phyloP scores from a whole-genome alignment of 129 eudicot species.

The Lonicera japonica region DNA sequence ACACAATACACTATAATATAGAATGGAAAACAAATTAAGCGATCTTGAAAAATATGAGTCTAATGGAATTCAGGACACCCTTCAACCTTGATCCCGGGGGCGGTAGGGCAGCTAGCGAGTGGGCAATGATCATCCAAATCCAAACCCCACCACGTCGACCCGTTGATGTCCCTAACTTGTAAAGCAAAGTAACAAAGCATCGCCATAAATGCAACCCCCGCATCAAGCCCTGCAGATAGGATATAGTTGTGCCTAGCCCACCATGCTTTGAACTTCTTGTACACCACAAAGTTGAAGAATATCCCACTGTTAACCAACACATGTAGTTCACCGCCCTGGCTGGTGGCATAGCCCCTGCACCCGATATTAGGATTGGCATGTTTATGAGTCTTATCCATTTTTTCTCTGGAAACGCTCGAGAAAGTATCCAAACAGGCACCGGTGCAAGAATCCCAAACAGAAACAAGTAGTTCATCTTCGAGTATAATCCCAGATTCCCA shows the following conservation, averaged over 20 bases:
- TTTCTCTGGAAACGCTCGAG: conserved; percentile 51
- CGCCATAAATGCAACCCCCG: conserved; percentile 88
- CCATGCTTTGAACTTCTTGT: conserved; percentile 57
- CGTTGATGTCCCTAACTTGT: conserved; percentile 47
- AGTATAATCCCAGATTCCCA: conserved; percentile 61
- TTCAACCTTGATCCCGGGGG: conserved; percentile 39
- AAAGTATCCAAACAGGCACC: conserved; percentile 60
- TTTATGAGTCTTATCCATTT: conserved; percentile 56
- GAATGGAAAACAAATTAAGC: too few species aligned
- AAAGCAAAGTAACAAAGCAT: conserved; percentile 57
- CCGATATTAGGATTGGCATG: conserved; percentile 55
- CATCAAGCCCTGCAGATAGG: conserved; percentile 76
- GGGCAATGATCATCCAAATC: conserved; percentile 69
- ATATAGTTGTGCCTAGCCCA: conserved; percentile 82
- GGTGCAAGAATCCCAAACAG: conserved; percentile 76
- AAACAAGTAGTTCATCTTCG: conserved; percentile 69
- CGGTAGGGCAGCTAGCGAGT: conserved; percentile 67
- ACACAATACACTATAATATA: too few species aligned
- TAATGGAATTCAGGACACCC: conserved; percentile 42
- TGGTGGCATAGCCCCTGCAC: conserved; percentile 64
- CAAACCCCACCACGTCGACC: conserved; percentile 85
- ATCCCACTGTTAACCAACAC: conserved; percentile 60
- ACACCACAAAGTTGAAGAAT: conserved; percentile 60
- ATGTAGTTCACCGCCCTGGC: conserved; percentile 62
- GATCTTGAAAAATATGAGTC: neutral